phyloP scores from a whole-genome alignment of 495 filamentous ascomycete genomes.

The Clavariopsis aquatica region DNA sequence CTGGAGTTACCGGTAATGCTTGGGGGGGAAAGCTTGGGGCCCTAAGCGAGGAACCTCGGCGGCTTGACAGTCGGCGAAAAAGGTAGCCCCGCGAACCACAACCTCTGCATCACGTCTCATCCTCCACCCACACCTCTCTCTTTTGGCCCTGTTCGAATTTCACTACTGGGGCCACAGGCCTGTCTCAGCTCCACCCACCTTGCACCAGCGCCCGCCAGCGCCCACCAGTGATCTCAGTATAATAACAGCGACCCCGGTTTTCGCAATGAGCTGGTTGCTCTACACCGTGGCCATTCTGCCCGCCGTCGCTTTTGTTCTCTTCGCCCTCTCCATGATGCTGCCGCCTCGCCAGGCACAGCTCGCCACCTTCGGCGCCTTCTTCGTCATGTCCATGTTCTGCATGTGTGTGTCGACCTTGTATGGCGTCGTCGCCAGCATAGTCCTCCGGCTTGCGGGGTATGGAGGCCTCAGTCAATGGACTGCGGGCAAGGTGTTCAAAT shows the following conservation, averaged over 20 bases:
- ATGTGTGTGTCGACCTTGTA: constrained; percentile 69
- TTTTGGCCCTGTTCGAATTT: neutral
- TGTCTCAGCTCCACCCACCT: neutral
- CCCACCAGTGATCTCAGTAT: no score
- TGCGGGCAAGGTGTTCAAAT: constrained; percentile 77
- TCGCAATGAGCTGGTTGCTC: constrained; percentile 34
- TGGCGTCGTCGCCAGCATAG: constrained; percentile 73
- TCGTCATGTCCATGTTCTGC: constrained; percentile 68
- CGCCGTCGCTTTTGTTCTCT: constrained; percentile 46
- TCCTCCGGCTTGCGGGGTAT: constrained; percentile 69
- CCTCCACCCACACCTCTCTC: neutral
- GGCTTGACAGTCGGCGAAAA: constrained; percentile 10
- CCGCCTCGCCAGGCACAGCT: constrained; percentile 49
- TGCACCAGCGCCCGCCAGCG: no score
- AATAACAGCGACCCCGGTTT: no score
- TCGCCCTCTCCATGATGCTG: constrained; percentile 21
- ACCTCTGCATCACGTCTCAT: neutral
- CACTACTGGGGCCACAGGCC: constrained; percentile 3
- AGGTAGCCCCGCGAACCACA: constrained; percentile 11
- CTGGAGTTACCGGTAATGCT: no score
- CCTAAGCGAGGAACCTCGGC: constrained; percentile 6
- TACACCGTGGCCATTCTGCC: constrained; percentile 52
- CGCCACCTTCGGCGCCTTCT: constrained; percentile 66
- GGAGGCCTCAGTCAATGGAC: constrained; percentile 83
- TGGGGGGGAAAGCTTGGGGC: neutral